Percentiles rank a stretch among this genome's conserved stretches.
These are phyloP conservation scores for Kwoniella shivajii DNA, from an alignment of 1,284 basidiomycete genomes.

Conservation along the genomic window DNA sequence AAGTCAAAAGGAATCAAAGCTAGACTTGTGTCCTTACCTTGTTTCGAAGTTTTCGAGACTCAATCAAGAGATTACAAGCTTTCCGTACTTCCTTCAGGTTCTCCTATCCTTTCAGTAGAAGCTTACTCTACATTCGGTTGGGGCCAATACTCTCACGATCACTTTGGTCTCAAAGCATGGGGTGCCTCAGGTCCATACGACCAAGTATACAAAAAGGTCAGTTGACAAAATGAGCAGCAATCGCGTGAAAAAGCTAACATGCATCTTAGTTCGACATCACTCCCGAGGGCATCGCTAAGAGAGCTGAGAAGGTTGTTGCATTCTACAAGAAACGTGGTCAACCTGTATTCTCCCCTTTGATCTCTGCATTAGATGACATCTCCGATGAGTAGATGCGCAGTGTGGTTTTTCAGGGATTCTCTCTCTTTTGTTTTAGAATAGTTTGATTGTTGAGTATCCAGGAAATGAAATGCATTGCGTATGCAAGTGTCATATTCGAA, in stretches of 20 bases:
- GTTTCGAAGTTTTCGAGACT: constrained; percentile 84
- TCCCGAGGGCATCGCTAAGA: constrained; percentile 68
- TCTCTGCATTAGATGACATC: constrained; percentile 55
- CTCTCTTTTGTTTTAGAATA: neutral
- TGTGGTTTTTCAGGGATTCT: neutral
- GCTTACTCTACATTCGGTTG: constrained; percentile 76
- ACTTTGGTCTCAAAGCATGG: constrained; percentile 77
- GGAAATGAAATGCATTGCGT: too few species aligned
- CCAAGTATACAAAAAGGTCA: constrained; percentile 76
- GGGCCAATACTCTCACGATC: constrained; percentile 86
- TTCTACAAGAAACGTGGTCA: constrained; percentile 83
- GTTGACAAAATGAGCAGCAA: neutral
- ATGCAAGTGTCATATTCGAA: too few species aligned
- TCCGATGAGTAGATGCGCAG: constrained; percentile 27
- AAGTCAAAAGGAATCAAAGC: constrained; percentile 75
- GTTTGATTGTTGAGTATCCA: too few species aligned
- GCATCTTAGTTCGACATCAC: constrained; percentile 71
- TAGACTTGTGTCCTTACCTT: constrained; percentile 84
- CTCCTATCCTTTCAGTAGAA: constrained; percentile 87
- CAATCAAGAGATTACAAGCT: constrained; percentile 79
- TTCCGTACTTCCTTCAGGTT: constrained; percentile 81
- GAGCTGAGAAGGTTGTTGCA: constrained; percentile 80
- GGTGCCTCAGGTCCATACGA: constrained; percentile 88
- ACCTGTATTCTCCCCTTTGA: constrained; percentile 74
- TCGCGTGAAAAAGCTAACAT: neutral